These are phyloP conservation scores for Pisolithus thermaeus DNA, from an alignment of 1,284 basidiomycete genomes.

Conservation along the genomic window DNA sequence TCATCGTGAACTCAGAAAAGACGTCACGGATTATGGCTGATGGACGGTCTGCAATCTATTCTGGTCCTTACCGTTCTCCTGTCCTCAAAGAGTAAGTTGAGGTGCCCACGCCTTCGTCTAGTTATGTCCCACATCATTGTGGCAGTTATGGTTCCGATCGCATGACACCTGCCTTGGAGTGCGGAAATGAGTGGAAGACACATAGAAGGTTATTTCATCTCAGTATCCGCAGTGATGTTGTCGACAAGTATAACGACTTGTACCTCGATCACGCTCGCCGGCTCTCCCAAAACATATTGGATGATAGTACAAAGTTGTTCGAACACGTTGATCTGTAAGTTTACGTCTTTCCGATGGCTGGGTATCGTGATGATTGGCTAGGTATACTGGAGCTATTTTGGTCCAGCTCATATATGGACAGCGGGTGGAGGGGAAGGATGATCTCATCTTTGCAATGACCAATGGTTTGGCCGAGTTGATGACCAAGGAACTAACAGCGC, in stretches of 20 bases:
- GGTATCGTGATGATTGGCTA: neutral
- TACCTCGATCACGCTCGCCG: neutral
- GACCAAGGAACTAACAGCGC: neutral
- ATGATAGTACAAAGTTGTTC: neutral
- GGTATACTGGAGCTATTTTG: neutral
- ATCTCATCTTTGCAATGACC: neutral
- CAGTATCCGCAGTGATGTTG: neutral
- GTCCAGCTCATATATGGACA: neutral
- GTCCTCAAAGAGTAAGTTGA: neutral
- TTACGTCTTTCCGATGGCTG: too few species aligned
- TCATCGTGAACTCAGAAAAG: conserved; percentile 5
- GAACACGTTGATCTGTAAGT: neutral
- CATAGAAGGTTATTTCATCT: conserved; percentile 5
- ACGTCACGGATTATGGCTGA: neutral
- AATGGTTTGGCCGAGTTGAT: neutral
- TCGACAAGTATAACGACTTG: neutral
- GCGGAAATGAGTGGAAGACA: conserved; percentile 1
- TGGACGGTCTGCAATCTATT: neutral
- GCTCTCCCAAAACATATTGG: neutral
- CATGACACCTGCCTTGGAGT: neutral
- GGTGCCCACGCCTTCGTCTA: too few species aligned
- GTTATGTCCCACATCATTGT: too few species aligned
- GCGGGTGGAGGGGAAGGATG: neutral
- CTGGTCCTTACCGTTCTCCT: neutral
- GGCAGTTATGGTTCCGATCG: too few species aligned